Base-by-base conservation (phyloP, 1,139 yeast species). In the Blastobotrys ciferrii region DNA sequence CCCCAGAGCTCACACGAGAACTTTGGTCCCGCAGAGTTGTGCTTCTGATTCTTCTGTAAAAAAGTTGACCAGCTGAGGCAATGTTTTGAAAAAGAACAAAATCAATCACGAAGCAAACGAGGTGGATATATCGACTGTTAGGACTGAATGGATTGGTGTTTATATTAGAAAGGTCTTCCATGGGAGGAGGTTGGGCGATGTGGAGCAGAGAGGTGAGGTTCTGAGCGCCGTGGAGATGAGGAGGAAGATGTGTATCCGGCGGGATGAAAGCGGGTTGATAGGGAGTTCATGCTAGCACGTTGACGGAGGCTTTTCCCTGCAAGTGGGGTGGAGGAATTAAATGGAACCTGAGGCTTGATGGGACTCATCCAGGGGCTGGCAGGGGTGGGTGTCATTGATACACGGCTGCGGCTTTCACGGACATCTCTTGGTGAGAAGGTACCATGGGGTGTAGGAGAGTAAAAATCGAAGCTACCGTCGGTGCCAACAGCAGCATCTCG, bases 401-500 rank as follows among this genome's bases (percentile, higher is more conserved):
- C 42, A n/a, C 52, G 45, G 14, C 47, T 31, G 20, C 32, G 43
- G 28, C 44, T 43, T 43, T 52, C 80, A 44, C 73, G 67, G 25
- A 71, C 60, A 56, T 76, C 79, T 53, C 76, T 14, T 77, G 73
- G 3, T 70, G 65, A 56, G 76, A 78, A 28, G 58, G 66, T 67
- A 41, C 46, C 40, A 19, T 36, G 40, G 60, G 68, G 58, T 57
- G 71, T 47, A 54, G 77, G 70, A 2, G 76, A 68, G 53, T 60
- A 71, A 52, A 69, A 66, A n/a, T 64, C 64, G 6, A 68, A 69
- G 6, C 60, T 50, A 43, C 78, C 62, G 58, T 67, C 66, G 30
- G 88, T 81, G 62, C 85, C 91, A 9, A 84, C 72, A 43, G 78
- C 73, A 2, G 78, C 89, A 58, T 85, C 89, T 55, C 82, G 78